A percentile compares a stretch with the other conserved stretches of the same genome.
Evolutionary conservation across 1,139 yeast genomes (phyloP).

Genomic region (Candida dubliniensis): DNA sequence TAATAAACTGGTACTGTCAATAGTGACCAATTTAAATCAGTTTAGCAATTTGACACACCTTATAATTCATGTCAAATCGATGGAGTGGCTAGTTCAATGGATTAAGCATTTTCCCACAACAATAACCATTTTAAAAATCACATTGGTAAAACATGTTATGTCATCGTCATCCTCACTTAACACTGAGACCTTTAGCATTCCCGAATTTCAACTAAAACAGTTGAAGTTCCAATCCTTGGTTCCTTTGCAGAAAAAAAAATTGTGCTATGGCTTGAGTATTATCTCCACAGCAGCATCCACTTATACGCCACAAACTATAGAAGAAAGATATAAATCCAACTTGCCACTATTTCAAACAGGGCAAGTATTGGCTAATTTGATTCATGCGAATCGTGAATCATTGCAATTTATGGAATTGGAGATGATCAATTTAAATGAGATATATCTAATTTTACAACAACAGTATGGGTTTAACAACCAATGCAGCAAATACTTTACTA

Average conservation of each 20-base stretch:
- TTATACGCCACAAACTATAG: no score
- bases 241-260: constrained; percentile 1
- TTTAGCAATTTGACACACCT: constrained; percentile 6
- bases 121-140: constrained; percentile 8
- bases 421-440: constrained; percentile 8
- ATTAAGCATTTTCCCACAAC: constrained; percentile 9
- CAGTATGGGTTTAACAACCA: neutral
- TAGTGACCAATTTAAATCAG: neutral
- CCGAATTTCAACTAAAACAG: constrained; percentile 6
- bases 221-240: constrained; percentile 8
- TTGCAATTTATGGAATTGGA: constrained; percentile 8
- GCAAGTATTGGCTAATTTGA: constrained; percentile 3
- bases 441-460: neutral
- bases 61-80: constrained; percentile 2
- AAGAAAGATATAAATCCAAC: neutral
- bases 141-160: constrained; percentile 1
- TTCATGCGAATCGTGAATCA: constrained; percentile 2
- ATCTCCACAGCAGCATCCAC: neutral
- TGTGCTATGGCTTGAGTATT: neutral
- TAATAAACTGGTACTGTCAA: neutral
- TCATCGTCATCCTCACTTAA: neutral
- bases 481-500: neutral
- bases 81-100: neutral
- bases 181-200: neutral
- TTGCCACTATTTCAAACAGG: neutral